These are phyloP conservation scores for Hura crepitans DNA, from an alignment of 441 rosid genomes.

Conservation along the genomic window DNA sequence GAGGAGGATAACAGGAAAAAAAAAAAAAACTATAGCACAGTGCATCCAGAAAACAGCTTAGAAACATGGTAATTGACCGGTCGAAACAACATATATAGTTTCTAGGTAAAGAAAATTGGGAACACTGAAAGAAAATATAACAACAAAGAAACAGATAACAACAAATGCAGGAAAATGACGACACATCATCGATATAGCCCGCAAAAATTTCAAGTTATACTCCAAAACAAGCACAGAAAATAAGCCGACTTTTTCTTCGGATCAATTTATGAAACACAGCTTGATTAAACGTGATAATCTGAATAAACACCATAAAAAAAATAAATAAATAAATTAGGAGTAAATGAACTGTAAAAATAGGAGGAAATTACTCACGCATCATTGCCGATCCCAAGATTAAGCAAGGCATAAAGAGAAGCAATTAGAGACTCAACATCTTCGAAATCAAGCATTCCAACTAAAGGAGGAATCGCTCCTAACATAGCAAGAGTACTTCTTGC, in stretches of 20 bases:
- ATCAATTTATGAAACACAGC: not conserved
- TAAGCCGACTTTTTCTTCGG: slow-evolving; percentile 6
- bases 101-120: not conserved
- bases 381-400: slow-evolving; percentile 91
- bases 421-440: slow-evolving; percentile 48
- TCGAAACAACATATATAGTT: slow-evolving; percentile 9
- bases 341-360: too few species aligned
- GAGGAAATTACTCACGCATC: slow-evolving; percentile 52
- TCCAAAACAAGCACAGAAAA: not conserved
- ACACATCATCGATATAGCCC: slow-evolving; percentile 18
- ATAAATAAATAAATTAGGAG: too few species aligned
- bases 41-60: slow-evolving; percentile 19
- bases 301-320: too few species aligned
- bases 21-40: slow-evolving; percentile 5
- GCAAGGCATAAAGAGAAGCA: slow-evolving; percentile 79
- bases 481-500: slow-evolving; percentile 72
- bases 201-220: not conserved
- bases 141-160: slow-evolving; percentile 10
- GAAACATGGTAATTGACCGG: slow-evolving; percentile 38
- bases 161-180: slow-evolving; percentile 24
- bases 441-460: slow-evolving; percentile 77
- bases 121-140: not conserved
- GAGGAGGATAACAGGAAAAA: not conserved
- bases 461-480: slow-evolving; percentile 90
- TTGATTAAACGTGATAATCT: too few species aligned